These are phyloP conservation scores for Skeletonema grethae DNA, from an alignment of 108 stramenopile species.

Conservation along the genomic window DNA sequence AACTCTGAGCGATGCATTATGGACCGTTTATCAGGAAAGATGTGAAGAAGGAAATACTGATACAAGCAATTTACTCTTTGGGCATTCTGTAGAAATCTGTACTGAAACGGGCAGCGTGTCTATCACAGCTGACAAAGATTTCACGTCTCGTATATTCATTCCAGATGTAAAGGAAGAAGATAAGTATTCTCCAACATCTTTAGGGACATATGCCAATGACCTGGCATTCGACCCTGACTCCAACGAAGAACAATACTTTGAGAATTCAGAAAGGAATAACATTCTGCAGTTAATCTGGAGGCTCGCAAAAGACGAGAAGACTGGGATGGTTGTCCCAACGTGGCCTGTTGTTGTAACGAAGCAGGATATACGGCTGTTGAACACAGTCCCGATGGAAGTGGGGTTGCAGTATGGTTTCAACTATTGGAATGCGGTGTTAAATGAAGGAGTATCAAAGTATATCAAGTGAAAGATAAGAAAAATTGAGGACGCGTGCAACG, in stretches of 20 bases:
- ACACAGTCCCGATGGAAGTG: conserved; percentile 20
- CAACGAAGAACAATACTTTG: conserved; percentile 7
- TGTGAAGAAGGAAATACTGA: conserved; percentile 2
- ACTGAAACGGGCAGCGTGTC: not conserved
- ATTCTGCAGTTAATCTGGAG: conserved; percentile 13
- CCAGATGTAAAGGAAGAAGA: conserved; percentile 2
- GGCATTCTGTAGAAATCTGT: conserved; percentile 2
- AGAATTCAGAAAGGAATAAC: conserved; percentile 17
- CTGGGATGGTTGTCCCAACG: conserved; percentile 3
- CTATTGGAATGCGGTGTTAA: conserved; percentile 5
- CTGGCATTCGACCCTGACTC: conserved; percentile 11
- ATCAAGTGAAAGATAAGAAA: not conserved
- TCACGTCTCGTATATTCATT: conserved; percentile 12
- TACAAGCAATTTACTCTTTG: conserved; percentile 8
- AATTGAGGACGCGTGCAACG: too few species aligned
- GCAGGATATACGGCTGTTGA: conserved; percentile 6
- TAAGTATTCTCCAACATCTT: not conserved
- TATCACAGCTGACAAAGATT: conserved; percentile 4
- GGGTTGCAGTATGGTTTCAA: conserved; percentile 11
- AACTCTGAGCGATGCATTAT: conserved; percentile 7
- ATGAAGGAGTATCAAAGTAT: conserved; percentile 1
- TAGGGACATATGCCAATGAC: conserved; percentile 13
- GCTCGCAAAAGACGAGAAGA: conserved; percentile 8
- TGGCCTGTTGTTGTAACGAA: conserved; percentile 14
- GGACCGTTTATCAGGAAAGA: conserved; percentile 7